A percentile compares a stretch with the other conserved stretches of the same genome.
Evolutionary conservation across 345 rosid genomes (phyloP).

Genomic region (Bruguiera parviflora): DNA sequence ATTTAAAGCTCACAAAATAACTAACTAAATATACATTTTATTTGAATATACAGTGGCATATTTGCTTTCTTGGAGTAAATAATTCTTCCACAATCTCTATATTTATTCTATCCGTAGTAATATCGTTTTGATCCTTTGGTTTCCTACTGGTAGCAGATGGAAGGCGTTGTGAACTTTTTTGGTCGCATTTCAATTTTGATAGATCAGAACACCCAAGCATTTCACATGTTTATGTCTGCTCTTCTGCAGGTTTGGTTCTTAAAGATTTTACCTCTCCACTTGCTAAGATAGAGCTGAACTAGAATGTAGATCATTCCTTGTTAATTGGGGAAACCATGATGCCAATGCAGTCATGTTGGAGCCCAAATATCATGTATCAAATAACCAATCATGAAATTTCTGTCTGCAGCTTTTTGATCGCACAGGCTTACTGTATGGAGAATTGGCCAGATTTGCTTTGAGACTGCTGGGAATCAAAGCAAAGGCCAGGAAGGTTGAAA

Average conservation of each 20-base stretch:
- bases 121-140: background rate
- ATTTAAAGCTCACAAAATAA: too few species aligned
- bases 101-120: background rate
- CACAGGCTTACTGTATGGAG: constrained; percentile 68
- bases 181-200: constrained; percentile 77
- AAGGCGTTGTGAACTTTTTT: constrained; percentile 73
- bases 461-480: constrained; percentile 64
- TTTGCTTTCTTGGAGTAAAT: background rate
- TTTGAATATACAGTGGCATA: too few species aligned
- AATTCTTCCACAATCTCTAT: background rate
- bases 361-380: background rate
- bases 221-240: constrained; percentile 88
- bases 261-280: background rate
- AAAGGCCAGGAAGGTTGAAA: constrained; percentile 53
- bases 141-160: constrained; percentile 55
- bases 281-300: background rate
- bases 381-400: background rate
- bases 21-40: too few species aligned
- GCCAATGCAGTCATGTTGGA: background rate
- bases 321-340: too few species aligned
- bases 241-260: constrained; percentile 86
- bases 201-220: constrained; percentile 87
- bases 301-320: background rate
- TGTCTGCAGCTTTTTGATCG: constrained; percentile 72
- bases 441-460: constrained; percentile 75